Percentiles rank a stretch among this genome's conserved stretches.
These are phyloP conservation scores for Corrigiola litoralis DNA, from an alignment of 179 eudicot genomes.

Conservation along the genomic window DNA sequence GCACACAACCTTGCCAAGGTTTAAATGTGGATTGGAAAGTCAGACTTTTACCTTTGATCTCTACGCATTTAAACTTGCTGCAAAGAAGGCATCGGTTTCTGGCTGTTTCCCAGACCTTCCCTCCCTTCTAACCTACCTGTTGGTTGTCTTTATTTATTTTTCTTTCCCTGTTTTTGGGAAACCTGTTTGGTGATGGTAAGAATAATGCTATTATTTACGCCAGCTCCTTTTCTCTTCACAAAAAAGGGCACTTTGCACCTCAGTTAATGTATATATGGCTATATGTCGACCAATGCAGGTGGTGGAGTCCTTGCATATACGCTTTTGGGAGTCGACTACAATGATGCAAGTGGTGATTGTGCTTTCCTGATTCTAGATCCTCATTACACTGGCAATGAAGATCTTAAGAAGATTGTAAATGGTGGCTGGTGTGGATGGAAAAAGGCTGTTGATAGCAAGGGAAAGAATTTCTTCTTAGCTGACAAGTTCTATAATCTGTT, in stretches of 20 bases:
- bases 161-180: too few relatives aligned
- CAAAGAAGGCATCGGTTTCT: too few relatives aligned
- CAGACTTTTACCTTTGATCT: too few relatives aligned
- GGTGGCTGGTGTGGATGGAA: conserved; percentile 99
- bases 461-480: conserved; percentile 83
- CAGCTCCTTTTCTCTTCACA: background rate
- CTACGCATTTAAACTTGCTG: too few relatives aligned
- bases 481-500: conserved; percentile 88
- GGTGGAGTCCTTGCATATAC: conserved; percentile 99
- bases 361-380: conserved; percentile 95
- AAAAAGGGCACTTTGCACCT: background rate
- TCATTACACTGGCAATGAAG: conserved; percentile 86
- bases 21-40: too few relatives aligned
- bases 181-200: too few relatives aligned
- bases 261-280: background rate
- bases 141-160: too few relatives aligned
- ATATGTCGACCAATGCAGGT: conserved; percentile 46
- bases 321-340: conserved; percentile 88
- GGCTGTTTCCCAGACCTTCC: too few relatives aligned
- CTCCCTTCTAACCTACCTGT: too few relatives aligned
- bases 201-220: too few relatives aligned
- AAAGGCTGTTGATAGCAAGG: conserved; percentile 85
- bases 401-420: conserved; percentile 81
- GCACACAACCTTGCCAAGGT: too few relatives aligned
- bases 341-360: conserved; percentile 91